These are phyloP conservation scores for Penicillium verrucosum DNA, from an alignment of 2,329 filamentous ascomycete genomes.

Conservation along the genomic window DNA sequence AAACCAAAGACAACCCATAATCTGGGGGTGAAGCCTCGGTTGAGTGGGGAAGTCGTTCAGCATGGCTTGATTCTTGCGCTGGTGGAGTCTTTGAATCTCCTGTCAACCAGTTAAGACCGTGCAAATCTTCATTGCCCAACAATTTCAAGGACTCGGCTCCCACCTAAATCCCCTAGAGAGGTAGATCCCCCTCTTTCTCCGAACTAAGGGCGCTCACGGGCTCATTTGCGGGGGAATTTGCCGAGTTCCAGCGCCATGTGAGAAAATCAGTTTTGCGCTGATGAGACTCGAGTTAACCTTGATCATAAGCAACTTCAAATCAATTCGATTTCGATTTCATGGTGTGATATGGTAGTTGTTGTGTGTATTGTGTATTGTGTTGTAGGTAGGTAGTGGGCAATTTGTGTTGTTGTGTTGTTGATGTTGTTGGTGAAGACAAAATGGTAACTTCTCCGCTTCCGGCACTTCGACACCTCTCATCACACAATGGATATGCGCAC, in stretches of 20 bases:
- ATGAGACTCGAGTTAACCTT: not conserved
- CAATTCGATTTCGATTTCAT: not conserved
- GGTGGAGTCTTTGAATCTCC: not conserved
- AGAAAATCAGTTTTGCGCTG: constrained; percentile 2
- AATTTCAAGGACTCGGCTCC: not conserved
- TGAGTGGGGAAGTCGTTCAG: not conserved
- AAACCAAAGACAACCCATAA: not conserved
- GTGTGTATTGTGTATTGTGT: too few species aligned
- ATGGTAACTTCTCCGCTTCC: not conserved
- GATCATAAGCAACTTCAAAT: not conserved
- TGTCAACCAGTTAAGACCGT: not conserved
- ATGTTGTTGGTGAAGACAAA: not conserved
- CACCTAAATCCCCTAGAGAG: not conserved
- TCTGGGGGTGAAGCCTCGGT: constrained; percentile 1
- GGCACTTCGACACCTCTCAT: not conserved
- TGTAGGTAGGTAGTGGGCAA: not conserved
- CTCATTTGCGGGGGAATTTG: constrained; percentile 1
- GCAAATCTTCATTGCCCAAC: not conserved
- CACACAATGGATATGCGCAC: not conserved
- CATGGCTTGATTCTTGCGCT: not conserved
- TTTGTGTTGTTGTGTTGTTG: not conserved
- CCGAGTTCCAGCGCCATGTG: constrained; percentile 21
- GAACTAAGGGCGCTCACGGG: not conserved
- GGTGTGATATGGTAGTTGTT: too few species aligned
- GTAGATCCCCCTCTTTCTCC: constrained; percentile 2